Evolutionary conservation across 2,329 filamentous ascomycete species (phyloP).

Genomic region (Thermomyces lanuginosus): DNA sequence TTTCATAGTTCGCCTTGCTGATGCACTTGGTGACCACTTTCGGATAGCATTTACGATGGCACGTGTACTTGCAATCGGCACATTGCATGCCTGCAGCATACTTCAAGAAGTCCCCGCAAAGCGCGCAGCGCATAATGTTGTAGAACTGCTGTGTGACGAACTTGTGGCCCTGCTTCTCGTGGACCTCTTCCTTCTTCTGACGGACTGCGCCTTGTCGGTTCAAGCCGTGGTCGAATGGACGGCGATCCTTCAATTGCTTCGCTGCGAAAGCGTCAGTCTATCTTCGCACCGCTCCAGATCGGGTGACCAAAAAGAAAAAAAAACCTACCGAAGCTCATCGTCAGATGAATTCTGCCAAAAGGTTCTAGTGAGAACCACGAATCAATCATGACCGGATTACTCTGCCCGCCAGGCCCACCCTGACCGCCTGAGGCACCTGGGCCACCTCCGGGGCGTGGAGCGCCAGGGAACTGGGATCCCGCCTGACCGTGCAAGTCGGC

Average conservation of each 20-base stretch:
- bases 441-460: slow-evolving; percentile 13
- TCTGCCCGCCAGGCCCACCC: slow-evolving; percentile 7
- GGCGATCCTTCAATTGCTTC: slow-evolving; percentile 72
- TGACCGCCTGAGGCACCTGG: slow-evolving; percentile 13
- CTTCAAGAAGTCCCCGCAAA: slow-evolving; percentile 96
- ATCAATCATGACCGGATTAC: slow-evolving; percentile 44
- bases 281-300: too few relatives aligned
- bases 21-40: slow-evolving; percentile 99
- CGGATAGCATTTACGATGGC: slow-evolving; percentile 90
- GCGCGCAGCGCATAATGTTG: slow-evolving; percentile 98
- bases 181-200: slow-evolving; percentile 92
- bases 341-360: slow-evolving; percentile 78
- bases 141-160: slow-evolving; percentile 98
- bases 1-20: slow-evolving; percentile 97
- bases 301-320: neutral
- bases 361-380: slow-evolving; percentile 97
- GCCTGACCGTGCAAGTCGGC: slow-evolving; percentile 34
- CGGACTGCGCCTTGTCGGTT: slow-evolving; percentile 91
- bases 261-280: slow-evolving; percentile 27
- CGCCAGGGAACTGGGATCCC: slow-evolving; percentile 34
- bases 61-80: slow-evolving; percentile 98
- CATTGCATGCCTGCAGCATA: slow-evolving; percentile 99
- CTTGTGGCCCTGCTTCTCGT: slow-evolving; percentile 98
- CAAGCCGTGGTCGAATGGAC: slow-evolving; percentile 73
- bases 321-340: slow-evolving; percentile 58